Evolutionary conservation across 1,284 basidiomycete species (phyloP).

Genomic region (Vanrija sp.): DNA sequence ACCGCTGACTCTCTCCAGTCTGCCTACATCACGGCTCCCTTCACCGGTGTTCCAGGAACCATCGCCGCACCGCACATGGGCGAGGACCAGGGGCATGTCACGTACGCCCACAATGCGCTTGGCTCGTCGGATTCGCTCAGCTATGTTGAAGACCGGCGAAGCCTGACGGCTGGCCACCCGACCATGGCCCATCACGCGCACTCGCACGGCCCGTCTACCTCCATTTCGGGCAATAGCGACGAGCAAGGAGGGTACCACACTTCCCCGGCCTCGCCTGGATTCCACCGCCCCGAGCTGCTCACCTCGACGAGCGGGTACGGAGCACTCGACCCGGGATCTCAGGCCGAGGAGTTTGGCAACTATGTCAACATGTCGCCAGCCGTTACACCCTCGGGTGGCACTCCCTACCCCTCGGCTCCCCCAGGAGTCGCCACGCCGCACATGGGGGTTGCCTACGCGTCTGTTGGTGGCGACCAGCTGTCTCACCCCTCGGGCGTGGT

Average conservation of each 20-base stretch:
- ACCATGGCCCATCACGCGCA: background rate
- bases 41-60: background rate
- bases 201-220: too few species aligned
- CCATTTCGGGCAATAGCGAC: too few species aligned
- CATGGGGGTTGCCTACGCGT: too few species aligned
- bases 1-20: constrained; percentile 2
- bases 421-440: too few species aligned
- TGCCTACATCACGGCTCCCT: constrained; percentile 3
- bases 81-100: background rate
- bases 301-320: too few species aligned
- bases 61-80: background rate
- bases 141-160: constrained; percentile 8
- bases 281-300: too few species aligned
- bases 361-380: constrained; percentile 11
- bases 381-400: background rate
- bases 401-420: too few species aligned
- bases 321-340: background rate
- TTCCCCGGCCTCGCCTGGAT: too few species aligned
- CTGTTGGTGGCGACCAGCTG: too few species aligned
- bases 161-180: background rate
- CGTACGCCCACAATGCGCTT: constrained; percentile 10
- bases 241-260: too few species aligned
- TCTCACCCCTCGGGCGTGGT: too few species aligned
- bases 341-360: constrained; percentile 3
- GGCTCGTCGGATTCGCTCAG: constrained; percentile 4